phyloP scores from a whole-genome alignment of 2,329 filamentous ascomycete genomes.

The Didymella arachidicola region DNA sequence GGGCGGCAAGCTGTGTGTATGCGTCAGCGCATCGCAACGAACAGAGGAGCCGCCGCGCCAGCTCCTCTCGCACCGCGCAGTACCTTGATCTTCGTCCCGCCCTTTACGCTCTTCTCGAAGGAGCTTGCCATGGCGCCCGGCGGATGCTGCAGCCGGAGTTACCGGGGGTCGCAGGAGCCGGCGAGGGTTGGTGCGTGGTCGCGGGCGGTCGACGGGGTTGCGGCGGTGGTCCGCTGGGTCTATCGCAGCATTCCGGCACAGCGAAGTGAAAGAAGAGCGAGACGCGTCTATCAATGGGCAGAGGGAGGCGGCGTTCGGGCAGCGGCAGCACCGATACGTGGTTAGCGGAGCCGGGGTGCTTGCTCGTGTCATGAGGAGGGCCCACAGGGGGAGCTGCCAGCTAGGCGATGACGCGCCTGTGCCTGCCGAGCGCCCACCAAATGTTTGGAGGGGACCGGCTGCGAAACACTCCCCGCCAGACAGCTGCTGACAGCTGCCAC shows the following conservation, averaged over 20 bases:
- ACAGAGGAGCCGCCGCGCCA: conserved; percentile 2
- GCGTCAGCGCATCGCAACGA: conserved; percentile 31
- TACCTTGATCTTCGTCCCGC: conserved; percentile 97
- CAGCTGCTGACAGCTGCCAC: conserved; percentile 5
- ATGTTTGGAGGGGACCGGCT: conserved; percentile 14
- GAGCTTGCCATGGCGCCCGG: conserved; percentile 73
- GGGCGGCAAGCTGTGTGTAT: conserved; percentile 77
- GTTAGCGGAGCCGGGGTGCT: conserved; percentile 21
- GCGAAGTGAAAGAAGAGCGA: conserved; percentile 27
- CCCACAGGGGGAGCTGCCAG: conserved; percentile 26
- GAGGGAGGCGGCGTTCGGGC: conserved; percentile 20
- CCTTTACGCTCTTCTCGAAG: conserved; percentile 99
- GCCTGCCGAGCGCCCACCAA: neutral
- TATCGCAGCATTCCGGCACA: conserved; percentile 43
- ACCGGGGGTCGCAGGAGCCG: conserved; percentile 19
- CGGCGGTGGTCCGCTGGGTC: conserved; percentile 28
- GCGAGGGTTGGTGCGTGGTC: conserved; percentile 21
- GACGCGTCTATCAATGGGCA: conserved; percentile 29
- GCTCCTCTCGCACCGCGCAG: conserved; percentile 2
- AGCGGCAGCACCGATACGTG: conserved; percentile 22
- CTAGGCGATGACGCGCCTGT: conserved; percentile 29
- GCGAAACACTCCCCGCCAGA: conserved; percentile 8
- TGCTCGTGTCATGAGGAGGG: conserved; percentile 14
- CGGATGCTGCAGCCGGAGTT: conserved; percentile 22
- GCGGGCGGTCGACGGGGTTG: conserved; percentile 20